Evolutionary conservation across 2,329 filamentous ascomycete genomes (phyloP).

Genomic region (Xylaria sp.): DNA sequence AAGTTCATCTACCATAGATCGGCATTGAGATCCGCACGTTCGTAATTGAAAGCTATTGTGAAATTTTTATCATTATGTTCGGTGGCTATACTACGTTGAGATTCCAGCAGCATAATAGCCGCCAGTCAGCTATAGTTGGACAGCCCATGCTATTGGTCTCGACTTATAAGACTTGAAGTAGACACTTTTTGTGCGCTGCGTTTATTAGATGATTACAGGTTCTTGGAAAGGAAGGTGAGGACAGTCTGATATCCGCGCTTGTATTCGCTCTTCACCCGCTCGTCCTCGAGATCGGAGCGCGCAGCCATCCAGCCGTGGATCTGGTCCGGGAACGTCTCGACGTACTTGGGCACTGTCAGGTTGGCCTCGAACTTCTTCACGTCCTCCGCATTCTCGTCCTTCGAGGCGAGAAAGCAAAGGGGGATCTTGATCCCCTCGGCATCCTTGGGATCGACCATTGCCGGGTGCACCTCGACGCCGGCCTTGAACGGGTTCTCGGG

Average conservation of each 20-base stretch:
- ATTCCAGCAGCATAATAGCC: not conserved
- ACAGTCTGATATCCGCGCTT: slow-evolving; percentile 69
- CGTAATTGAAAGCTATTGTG: not conserved
- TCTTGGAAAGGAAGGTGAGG: slow-evolving; percentile 66
- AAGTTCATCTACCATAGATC: not conserved
- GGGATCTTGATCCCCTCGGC: slow-evolving; percentile 70
- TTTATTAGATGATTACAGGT: slow-evolving; percentile 50
- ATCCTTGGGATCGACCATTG: slow-evolving; percentile 72
- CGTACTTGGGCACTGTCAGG: slow-evolving; percentile 65
- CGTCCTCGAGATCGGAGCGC: slow-evolving; percentile 66
- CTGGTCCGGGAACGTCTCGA: slow-evolving; percentile 74
- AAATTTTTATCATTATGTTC: slow-evolving; percentile 1
- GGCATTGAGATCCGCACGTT: not conserved
- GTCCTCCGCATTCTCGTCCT: slow-evolving; percentile 67
- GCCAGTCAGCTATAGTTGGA: not conserved
- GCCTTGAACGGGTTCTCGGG: slow-evolving; percentile 65
- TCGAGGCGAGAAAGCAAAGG: slow-evolving; percentile 70
- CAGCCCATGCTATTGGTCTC: not conserved
- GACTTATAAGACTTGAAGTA: not conserved
- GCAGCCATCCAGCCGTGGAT: slow-evolving; percentile 81
- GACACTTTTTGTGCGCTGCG: not conserved
- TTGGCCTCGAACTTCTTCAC: slow-evolving; percentile 66
- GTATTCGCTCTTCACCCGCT: slow-evolving; percentile 69
- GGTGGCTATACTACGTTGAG: not conserved
- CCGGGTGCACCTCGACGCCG: slow-evolving; percentile 65